Conservation (phyloP, 2,329 filamentous ascomycete species). For the Ophiostoma angusticollis region DNA sequence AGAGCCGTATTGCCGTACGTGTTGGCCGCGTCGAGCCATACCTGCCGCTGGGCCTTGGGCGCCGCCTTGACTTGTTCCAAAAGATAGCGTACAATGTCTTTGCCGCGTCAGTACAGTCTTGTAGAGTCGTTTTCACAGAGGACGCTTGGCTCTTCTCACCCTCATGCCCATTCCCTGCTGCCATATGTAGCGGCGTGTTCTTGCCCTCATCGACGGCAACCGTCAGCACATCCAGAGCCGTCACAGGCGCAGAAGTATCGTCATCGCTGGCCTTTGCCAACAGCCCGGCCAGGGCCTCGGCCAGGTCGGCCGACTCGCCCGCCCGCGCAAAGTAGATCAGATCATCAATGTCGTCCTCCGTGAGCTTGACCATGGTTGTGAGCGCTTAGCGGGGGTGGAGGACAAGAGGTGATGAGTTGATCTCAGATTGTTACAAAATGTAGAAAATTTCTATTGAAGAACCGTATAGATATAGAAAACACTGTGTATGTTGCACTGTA, state of each 20-base stretch:
- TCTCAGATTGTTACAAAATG: no score
- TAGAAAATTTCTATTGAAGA: no score
- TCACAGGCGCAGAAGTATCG: no score
- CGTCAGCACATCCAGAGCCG: constrained; percentile 49
- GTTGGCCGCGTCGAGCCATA: constrained; percentile 59
- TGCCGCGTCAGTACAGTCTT: no score
- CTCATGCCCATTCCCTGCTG: constrained; percentile 75
- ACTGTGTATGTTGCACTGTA: no score
- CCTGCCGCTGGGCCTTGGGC: constrained; percentile 28
- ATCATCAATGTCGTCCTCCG: constrained; percentile 78
- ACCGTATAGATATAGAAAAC: no score
- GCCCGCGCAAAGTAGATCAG: constrained; percentile 75
- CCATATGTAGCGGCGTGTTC: constrained; percentile 82
- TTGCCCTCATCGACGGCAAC: constrained; percentile 61
- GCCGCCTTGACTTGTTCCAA: constrained; percentile 29
- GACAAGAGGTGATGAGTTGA: no score
- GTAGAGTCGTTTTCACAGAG: no score
- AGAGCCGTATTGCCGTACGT: constrained; percentile 77
- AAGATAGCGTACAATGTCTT: constrained; percentile 34
- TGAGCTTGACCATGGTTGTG: constrained; percentile 35
- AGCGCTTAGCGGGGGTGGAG: no score
- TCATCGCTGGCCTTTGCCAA: constrained; percentile 37
- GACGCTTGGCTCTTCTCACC: no score
- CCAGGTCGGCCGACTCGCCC: constrained; percentile 61
- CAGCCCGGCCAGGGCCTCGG: constrained; percentile 43